phyloP scores from a whole-genome alignment of 306 rosid species.

The Lathyrus sativus region DNA sequence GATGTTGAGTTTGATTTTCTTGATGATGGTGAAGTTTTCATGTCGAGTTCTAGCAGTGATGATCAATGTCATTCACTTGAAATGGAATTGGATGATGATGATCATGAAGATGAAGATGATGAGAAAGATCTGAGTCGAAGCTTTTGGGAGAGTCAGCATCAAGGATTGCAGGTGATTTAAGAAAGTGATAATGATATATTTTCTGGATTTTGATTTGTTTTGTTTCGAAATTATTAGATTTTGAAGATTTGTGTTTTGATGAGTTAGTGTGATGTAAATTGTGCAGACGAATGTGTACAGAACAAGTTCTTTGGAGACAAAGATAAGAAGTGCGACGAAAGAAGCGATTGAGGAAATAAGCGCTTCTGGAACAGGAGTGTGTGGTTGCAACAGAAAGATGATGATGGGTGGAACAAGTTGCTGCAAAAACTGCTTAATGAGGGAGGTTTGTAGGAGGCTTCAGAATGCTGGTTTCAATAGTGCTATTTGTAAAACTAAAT shows the following conservation, averaged over 20 bases:
- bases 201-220: neutral
- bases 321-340: constrained; percentile 61
- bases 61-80: constrained; percentile 30
- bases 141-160: constrained; percentile 78
- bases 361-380: constrained; percentile 28
- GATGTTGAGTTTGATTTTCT: constrained; percentile 69
- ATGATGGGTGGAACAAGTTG: constrained; percentile 36
- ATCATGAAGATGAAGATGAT: constrained; percentile 8
- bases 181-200: neutral
- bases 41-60: constrained; percentile 43
- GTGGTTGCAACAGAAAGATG: constrained; percentile 56
- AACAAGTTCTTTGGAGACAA: constrained; percentile 59
- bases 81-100: constrained; percentile 44
- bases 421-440: constrained; percentile 71
- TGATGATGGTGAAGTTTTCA: constrained; percentile 38
- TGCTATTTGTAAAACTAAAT: constrained; percentile 81
- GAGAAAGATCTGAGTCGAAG: constrained; percentile 31
- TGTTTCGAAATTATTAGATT: neutral
- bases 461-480: constrained; percentile 56
- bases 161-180: constrained; percentile 57
- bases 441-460: constrained; percentile 63
- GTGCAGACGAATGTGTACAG: constrained; percentile 56
- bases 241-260: neutral
- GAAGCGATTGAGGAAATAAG: constrained; percentile 55
- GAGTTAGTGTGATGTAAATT: neutral